phyloP scores from a whole-genome alignment of 495 filamentous ascomycete species.

The Penicillium psychrofluorescens region DNA sequence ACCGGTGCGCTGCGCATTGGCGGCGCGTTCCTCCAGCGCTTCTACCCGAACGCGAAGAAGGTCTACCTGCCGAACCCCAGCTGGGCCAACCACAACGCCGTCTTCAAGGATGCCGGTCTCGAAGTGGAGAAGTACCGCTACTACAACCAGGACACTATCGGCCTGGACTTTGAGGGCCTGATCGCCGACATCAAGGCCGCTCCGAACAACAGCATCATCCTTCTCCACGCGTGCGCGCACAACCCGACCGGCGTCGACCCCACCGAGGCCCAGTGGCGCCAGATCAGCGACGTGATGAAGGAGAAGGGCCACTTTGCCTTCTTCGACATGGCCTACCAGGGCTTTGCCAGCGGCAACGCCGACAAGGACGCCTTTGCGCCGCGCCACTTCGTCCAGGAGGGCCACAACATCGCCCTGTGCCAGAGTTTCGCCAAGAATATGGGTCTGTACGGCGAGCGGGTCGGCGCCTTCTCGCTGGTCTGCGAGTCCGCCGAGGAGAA shows the following conservation, averaged over 20 bases:
- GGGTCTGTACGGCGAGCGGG: constrained; percentile 98
- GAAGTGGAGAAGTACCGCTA: constrained; percentile 92
- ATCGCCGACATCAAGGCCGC: constrained; percentile 84
- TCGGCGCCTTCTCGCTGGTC: constrained; percentile 92
- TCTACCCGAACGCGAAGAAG: constrained; percentile 83
- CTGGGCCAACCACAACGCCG: constrained; percentile 96
- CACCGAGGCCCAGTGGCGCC: constrained; percentile 83
- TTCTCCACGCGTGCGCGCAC: constrained; percentile 96
- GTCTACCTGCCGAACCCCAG: constrained; percentile 93
- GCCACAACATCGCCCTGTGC: constrained; percentile 79
- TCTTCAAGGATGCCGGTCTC: constrained; percentile 89
- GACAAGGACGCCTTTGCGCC: constrained; percentile 89
- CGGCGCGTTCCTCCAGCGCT: constrained; percentile 83
- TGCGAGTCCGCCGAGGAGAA: constrained; percentile 80
- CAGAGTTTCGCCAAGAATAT: constrained; percentile 99
- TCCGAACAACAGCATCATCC: constrained; percentile 76
- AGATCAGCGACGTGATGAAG: constrained; percentile 87
- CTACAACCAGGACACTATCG: constrained; percentile 98
- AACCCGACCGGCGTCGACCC: constrained; percentile 98
- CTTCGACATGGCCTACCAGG: constrained; percentile 99
- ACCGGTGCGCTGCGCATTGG: constrained; percentile 94
- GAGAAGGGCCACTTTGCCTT: constrained; percentile 85
- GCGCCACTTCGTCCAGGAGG: constrained; percentile 84
- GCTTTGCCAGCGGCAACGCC: constrained; percentile 89
- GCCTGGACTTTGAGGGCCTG: constrained; percentile 94